Conservation (phyloP, 495 filamentous ascomycete genomes). For the Penicillium subrubescens region DNA sequence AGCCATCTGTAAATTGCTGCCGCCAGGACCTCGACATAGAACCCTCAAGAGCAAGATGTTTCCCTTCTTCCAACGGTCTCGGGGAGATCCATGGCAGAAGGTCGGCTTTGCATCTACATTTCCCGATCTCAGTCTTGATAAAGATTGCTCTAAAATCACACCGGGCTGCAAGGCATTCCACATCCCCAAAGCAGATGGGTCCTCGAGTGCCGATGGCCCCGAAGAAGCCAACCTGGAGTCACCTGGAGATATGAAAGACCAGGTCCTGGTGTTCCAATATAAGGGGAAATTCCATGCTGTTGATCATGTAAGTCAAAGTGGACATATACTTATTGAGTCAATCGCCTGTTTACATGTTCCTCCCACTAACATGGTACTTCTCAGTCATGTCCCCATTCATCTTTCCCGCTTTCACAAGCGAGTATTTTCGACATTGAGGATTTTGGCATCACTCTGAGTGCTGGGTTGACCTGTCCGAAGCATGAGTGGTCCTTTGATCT, state of each 20-base stretch:
- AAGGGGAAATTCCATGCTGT: slow-evolving; percentile 60
- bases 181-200: slow-evolving; percentile 43
- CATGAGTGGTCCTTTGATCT: slow-evolving; percentile 66
- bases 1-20: not conserved
- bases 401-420: slow-evolving; percentile 57
- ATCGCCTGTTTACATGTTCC: too few species aligned
- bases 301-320: slow-evolving; percentile 53
- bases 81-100: slow-evolving; percentile 30
- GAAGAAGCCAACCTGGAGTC: slow-evolving; percentile 43
- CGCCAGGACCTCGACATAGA: not conserved
- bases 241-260: slow-evolving; percentile 52
- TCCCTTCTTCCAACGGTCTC: slow-evolving; percentile 16
- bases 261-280: slow-evolving; percentile 60
- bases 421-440: slow-evolving; percentile 65
- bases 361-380: slow-evolving; percentile 9
- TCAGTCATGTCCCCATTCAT: slow-evolving; percentile 63
- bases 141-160: slow-evolving; percentile 31
- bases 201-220: slow-evolving; percentile 15
- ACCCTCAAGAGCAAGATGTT: slow-evolving; percentile 11
- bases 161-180: slow-evolving; percentile 58
- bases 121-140: slow-evolving; percentile 47
- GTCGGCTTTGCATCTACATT: slow-evolving; percentile 53
- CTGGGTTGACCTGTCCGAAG: slow-evolving; percentile 61
- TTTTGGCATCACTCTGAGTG: slow-evolving; percentile 51
- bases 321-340: not conserved